Percentiles rank a stretch among this genome's conserved stretches.
phyloP scores from a whole-genome alignment of 2,329 filamentous ascomycete genomes.

The Sarocladium oryzae region DNA sequence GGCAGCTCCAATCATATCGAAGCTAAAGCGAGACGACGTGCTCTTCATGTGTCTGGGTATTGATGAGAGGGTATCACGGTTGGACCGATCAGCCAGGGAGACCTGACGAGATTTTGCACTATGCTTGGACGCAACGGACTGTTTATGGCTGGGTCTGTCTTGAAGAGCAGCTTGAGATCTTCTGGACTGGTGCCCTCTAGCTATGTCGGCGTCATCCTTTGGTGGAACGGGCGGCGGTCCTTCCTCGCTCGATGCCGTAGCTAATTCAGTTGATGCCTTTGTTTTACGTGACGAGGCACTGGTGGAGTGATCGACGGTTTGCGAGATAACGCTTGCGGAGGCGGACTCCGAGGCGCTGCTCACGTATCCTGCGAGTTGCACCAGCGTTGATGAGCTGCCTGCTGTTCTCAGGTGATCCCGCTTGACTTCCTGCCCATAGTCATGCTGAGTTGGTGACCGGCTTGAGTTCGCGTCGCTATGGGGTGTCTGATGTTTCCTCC shows the following conservation, averaged over 20 bases:
- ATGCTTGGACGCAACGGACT: conserved; percentile 17
- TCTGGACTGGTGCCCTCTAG: conserved; percentile 13
- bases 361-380: conserved; percentile 21
- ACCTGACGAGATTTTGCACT: conserved; percentile 43
- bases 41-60: conserved; percentile 64
- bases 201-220: conserved; percentile 25
- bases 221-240: conserved; percentile 32
- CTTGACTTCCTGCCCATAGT: background rate
- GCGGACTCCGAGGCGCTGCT: conserved; percentile 26
- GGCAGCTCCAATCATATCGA: conserved; percentile 69
- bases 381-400: conserved; percentile 19
- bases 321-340: conserved; percentile 21
- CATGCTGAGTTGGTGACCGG: conserved; percentile 1
- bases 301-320: conserved; percentile 18
- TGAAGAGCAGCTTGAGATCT: background rate
- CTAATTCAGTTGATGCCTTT: conserved; percentile 10
- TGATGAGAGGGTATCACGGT: conserved; percentile 38
- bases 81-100: conserved; percentile 44
- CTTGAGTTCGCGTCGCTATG: background rate
- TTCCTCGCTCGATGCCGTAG: conserved; percentile 6
- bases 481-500: conserved; percentile 30
- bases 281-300: conserved; percentile 20
- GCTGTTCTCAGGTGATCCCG: background rate
- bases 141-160: background rate
- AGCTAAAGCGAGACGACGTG: conserved; percentile 74